Base-by-base conservation (phyloP, 2,329 filamentous ascomycete species). In the Colletotrichum australisinense region DNA sequence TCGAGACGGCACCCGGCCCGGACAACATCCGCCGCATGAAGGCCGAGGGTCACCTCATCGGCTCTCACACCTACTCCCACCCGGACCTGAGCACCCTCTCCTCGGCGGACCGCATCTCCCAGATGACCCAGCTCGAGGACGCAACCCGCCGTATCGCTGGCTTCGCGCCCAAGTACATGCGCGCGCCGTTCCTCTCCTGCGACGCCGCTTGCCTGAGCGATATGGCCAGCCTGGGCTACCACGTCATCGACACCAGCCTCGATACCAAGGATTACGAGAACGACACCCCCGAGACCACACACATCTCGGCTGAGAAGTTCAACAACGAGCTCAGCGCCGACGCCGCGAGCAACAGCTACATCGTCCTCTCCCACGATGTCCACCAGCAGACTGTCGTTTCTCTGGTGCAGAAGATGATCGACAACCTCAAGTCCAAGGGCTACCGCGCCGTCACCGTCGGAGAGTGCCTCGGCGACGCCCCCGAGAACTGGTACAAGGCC, bases 261-360 rank as follows among this genome's bases (percentile, higher is more conserved):
- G 90, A 92, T 78, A 92, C 90, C 19, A 88, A 90, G 74, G 90
- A 92, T 80, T 91, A 89, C 77, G 82, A 88, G 76, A 86, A 90
- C 76, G 83, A 86, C 69, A 81, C 81, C 9, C 84, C 88, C 2
- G 80, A 85, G 55, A 84, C 85, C 74, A 90, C 91, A 75, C 81
- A 85, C 72, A 78, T 82, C 32, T 86, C 85, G 67, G 85, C 89
- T 75, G 77, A 81, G 12, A 78, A 78, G 8, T 84, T 81, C 71
- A 78, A 78, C n/a, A 71, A 63, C 30, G 76, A 75, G 6, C 73
- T 81, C 6, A 67, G 76, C 56, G 30, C 26, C 26, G 66, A 70
- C 14, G n/a, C 63, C 4, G 56, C 24, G 6, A 66, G 78, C 4
- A 79, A 78, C 16, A 77, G 84, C 19, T 88, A 86, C 38, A 86